Percentiles rank a stretch among this genome's conserved stretches.
Evolutionary conservation across 768 basidiomycete species (phyloP).

Genomic region (Mycena floridula): DNA sequence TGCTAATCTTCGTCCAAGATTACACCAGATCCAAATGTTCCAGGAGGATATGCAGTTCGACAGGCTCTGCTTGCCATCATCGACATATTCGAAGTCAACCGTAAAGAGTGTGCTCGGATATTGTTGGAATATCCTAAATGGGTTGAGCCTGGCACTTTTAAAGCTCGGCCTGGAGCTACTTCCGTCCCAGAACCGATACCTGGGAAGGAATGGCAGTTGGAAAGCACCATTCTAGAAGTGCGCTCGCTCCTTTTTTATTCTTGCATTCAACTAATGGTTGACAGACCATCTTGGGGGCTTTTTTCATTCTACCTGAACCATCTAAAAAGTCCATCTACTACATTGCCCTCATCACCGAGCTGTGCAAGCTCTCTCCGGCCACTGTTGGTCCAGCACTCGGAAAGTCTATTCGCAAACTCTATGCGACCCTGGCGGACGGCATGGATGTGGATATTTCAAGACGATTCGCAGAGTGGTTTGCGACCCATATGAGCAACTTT

Average conservation of each 20-base stretch:
- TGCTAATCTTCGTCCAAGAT: slow-evolving; percentile 38
- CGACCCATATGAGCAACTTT: slow-evolving; percentile 96
- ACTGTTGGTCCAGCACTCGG: slow-evolving; percentile 96
- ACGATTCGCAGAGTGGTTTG: slow-evolving; percentile 92
- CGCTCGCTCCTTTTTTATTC: slow-evolving; percentile 7
- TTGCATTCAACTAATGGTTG: not conserved
- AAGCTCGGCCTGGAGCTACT: slow-evolving; percentile 62
- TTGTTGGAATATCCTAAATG: slow-evolving; percentile 85
- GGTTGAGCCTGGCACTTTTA: slow-evolving; percentile 80
- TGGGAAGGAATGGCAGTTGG: slow-evolving; percentile 80
- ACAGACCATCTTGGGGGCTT: slow-evolving; percentile 67
- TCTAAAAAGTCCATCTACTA: slow-evolving; percentile 80
- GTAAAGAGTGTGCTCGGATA: slow-evolving; percentile 88
- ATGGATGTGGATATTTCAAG: slow-evolving; percentile 81
- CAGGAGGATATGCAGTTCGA: slow-evolving; percentile 76
- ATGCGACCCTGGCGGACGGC: slow-evolving; percentile 71
- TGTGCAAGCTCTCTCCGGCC: slow-evolving; percentile 89
- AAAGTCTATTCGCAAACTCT: slow-evolving; percentile 88
- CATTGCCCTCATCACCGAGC: slow-evolving; percentile 80
- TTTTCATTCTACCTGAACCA: slow-evolving; percentile 74
- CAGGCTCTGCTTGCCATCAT: slow-evolving; percentile 70
- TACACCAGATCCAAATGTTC: slow-evolving; percentile 68
- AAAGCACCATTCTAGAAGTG: slow-evolving; percentile 86
- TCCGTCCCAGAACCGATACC: slow-evolving; percentile 40
- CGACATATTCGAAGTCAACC: slow-evolving; percentile 90